Evolutionary conservation across 1,284 basidiomycete genomes (phyloP).

Genomic region (Ceratobasidium sp.): DNA sequence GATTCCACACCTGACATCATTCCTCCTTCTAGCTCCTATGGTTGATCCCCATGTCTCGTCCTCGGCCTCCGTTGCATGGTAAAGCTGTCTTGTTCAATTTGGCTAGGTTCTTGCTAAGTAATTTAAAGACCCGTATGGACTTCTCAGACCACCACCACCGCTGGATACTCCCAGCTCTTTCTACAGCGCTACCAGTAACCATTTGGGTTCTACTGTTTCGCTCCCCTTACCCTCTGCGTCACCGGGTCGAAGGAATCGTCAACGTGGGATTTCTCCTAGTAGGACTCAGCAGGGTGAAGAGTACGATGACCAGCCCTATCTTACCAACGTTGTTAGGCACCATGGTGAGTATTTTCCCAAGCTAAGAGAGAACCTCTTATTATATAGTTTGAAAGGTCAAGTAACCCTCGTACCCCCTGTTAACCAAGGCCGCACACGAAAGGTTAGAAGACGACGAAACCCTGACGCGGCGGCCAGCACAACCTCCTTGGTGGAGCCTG

Average conservation of each 20-base stretch:
- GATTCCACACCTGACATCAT: slow-evolving; percentile 33
- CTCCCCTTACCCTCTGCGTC: slow-evolving; percentile 26
- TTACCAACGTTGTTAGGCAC: slow-evolving; percentile 39
- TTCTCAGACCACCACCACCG: slow-evolving; percentile 40
- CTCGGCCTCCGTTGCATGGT: slow-evolving; percentile 46
- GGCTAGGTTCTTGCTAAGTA: background rate
- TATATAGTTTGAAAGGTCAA: slow-evolving; percentile 24
- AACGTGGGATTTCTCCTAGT: slow-evolving; percentile 39
- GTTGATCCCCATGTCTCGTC: slow-evolving; percentile 37
- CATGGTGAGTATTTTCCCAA: slow-evolving; percentile 26
- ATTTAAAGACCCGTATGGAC: slow-evolving; percentile 35
- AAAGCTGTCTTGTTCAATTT: background rate
- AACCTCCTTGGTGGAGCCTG: slow-evolving; percentile 13
- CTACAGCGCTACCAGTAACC: slow-evolving; percentile 20
- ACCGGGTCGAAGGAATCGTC: slow-evolving; percentile 24
- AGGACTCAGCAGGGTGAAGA: slow-evolving; percentile 40
- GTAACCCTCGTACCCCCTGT: slow-evolving; percentile 40
- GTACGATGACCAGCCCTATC: slow-evolving; percentile 43
- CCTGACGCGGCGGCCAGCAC: slow-evolving; percentile 23
- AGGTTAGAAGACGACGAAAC: slow-evolving; percentile 32
- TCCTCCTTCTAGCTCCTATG: background rate
- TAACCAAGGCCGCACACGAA: slow-evolving; percentile 43
- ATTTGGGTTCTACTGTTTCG: slow-evolving; percentile 14
- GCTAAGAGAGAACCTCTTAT: background rate
- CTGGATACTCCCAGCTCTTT: slow-evolving; percentile 28